These are phyloP conservation scores for Epichloe typhina DNA, from an alignment of 2,329 filamentous ascomycete genomes.

Conservation along the genomic window DNA sequence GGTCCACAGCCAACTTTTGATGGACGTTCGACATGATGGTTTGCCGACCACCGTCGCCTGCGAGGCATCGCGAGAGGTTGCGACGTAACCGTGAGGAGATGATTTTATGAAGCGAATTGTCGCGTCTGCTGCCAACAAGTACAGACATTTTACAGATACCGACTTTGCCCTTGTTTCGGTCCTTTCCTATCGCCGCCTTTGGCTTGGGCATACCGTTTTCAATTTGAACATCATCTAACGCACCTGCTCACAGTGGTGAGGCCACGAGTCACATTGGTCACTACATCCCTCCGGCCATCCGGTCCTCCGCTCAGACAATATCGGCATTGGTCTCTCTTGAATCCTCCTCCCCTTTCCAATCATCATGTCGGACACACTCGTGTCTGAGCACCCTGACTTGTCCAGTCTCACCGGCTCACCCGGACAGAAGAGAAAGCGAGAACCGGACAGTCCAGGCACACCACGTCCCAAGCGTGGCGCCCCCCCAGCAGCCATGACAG, in stretches of 20 bases:
- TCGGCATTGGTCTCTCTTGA: neutral
- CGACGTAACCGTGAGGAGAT: neutral
- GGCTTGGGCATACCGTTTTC: neutral
- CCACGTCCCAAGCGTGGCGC: slow-evolving; percentile 37
- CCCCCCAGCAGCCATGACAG: slow-evolving; percentile 31
- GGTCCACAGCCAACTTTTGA: neutral
- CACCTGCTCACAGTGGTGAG: neutral
- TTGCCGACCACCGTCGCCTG: neutral
- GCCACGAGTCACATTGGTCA: neutral
- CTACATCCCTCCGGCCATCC: neutral
- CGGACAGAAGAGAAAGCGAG: slow-evolving; percentile 42
- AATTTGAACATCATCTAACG: neutral
- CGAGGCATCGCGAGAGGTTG: neutral
- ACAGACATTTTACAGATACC: neutral
- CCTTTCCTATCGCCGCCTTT: neutral
- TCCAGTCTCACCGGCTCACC: slow-evolving; percentile 29
- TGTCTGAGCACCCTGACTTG: slow-evolving; percentile 35
- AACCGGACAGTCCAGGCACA: slow-evolving; percentile 34
- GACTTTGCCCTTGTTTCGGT: neutral
- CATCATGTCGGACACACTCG: slow-evolving; percentile 34
- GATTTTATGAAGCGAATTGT: neutral
- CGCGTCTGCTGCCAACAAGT: neutral
- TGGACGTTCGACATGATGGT: neutral
- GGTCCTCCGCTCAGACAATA: neutral
- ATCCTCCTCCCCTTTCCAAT: neutral